Percentiles rank a stretch among this genome's conserved stretches.
Conservation (phyloP, 148 eudicot species). For the Euryodendron excelsum region DNA sequence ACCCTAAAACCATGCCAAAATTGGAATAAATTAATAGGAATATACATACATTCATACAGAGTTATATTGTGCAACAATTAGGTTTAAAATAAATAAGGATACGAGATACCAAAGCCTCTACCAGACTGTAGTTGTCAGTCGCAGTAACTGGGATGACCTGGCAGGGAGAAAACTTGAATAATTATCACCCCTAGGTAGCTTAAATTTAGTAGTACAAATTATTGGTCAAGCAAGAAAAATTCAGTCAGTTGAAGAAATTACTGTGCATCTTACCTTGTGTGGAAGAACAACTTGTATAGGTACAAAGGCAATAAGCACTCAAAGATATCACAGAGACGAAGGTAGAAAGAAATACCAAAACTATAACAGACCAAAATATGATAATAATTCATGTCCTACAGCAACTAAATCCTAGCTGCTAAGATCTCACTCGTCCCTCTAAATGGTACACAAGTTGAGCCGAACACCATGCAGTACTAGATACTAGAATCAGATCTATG, state of each 20-base stretch:
- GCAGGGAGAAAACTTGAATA: slow-evolving; percentile 9
- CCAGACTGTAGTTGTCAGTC: slow-evolving; percentile 68
- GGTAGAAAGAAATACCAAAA: no score
- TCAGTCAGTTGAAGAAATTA: background rate
- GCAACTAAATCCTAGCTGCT: background rate
- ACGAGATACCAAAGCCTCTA: slow-evolving; percentile 90
- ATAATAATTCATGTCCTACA: background rate
- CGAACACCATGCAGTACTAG: background rate
- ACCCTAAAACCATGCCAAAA: no score
- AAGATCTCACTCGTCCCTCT: background rate
- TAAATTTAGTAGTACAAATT: slow-evolving; percentile 5
- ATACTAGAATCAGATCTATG: background rate
- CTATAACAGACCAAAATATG: background rate
- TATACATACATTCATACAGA: no score
- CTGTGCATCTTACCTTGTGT: background rate
- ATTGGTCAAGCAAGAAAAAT: background rate
- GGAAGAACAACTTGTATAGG: background rate
- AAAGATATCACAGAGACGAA: background rate
- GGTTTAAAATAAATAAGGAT: slow-evolving; percentile 44
- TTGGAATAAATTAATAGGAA: background rate
- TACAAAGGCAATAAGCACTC: background rate
- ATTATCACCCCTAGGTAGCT: background rate
- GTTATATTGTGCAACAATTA: no score
- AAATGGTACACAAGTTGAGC: background rate
- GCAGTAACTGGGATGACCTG: slow-evolving; percentile 60